These are phyloP conservation scores for Sextonia rubra DNA, from an alignment of 164 flowering plant species.

Conservation along the genomic window DNA sequence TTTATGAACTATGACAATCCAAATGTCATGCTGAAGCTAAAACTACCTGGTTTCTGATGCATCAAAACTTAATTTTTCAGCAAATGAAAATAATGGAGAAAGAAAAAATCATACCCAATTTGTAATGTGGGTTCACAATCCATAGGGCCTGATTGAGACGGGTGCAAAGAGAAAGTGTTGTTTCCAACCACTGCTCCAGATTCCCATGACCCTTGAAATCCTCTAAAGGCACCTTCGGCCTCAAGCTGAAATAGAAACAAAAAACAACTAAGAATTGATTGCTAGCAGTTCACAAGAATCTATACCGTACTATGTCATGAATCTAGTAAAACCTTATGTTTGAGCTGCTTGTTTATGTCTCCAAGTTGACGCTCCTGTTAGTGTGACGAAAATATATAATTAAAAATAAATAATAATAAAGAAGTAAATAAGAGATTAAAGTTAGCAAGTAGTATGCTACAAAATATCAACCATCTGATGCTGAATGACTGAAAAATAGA, in stretches of 20 bases:
- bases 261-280: not conserved
- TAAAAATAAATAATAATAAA: not conserved
- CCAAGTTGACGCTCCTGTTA: conserved; percentile 87
- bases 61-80: too few relatives aligned
- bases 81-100: not conserved
- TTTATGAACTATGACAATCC: not conserved
- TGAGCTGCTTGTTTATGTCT: conserved; percentile 81
- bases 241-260: conserved; percentile 42
- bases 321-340: conserved; percentile 43
- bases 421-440: not conserved
- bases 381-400: conserved; percentile 1
- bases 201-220: conserved; percentile 54
- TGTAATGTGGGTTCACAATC: conserved; percentile 65
- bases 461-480: not conserved
- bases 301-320: not conserved
- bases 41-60: not conserved
- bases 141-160: conserved; percentile 41
- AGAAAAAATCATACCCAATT: conserved; percentile 51
- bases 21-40: not conserved
- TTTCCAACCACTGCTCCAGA: conserved; percentile 35
- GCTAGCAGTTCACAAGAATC: not conserved
- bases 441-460: not conserved
- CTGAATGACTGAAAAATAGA: too few relatives aligned
- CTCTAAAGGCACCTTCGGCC: conserved; percentile 33
- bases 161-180: conserved; percentile 39